Evolutionary conservation across 345 rosid species (phyloP).

Genomic region (Litchi chinensis): DNA sequence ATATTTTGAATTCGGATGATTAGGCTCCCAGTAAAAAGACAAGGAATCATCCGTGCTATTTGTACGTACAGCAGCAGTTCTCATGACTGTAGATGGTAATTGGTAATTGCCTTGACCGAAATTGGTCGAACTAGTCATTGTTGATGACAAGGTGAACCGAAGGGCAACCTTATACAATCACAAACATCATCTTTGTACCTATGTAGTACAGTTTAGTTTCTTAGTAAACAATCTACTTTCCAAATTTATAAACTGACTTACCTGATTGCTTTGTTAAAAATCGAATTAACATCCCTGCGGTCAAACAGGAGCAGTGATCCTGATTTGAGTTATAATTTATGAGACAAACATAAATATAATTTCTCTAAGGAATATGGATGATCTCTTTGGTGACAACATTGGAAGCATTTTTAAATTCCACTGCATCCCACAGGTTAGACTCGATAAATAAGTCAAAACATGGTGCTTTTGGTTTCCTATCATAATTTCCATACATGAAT

Average conservation of each 20-base stretch:
- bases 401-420: slow-evolving; percentile 25
- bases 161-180: slow-evolving; percentile 23
- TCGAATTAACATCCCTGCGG: slow-evolving; percentile 26
- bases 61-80: too few relatives aligned
- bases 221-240: too few relatives aligned
- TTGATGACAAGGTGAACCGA: too few relatives aligned
- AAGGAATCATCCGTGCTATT: too few relatives aligned
- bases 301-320: slow-evolving; percentile 13
- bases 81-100: too few relatives aligned
- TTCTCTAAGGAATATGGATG: slow-evolving; percentile 35
- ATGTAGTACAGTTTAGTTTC: too few relatives aligned
- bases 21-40: neutral
- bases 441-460: slow-evolving; percentile 58
- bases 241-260: slow-evolving; percentile 5
- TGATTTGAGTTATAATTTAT: slow-evolving; percentile 30
- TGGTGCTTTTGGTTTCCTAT: slow-evolving; percentile 29
- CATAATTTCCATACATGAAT: slow-evolving; percentile 62
- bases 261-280: slow-evolving; percentile 21
- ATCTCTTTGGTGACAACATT: slow-evolving; percentile 20
- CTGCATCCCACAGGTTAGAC: slow-evolving; percentile 37
- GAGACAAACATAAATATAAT: slow-evolving; percentile 45
- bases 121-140: neutral
- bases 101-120: neutral
- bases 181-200: slow-evolving; percentile 16
- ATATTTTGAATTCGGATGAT: neutral